These are phyloP conservation scores for Linderniella brevidens DNA, from an alignment of 257 asterid species.

Conservation along the genomic window DNA sequence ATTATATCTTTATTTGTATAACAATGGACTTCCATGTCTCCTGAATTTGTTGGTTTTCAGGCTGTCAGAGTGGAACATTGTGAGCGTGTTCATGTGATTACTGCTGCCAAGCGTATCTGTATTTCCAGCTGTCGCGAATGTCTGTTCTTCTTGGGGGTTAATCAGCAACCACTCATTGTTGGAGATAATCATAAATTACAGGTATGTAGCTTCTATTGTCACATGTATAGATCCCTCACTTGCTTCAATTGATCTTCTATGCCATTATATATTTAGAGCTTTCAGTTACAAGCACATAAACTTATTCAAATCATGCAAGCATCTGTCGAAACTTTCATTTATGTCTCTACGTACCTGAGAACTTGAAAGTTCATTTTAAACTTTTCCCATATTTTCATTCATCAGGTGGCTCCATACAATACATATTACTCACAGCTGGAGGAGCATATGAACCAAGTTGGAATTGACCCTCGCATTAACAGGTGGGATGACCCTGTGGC, in stretches of 20 bases:
- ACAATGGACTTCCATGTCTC: too few species aligned
- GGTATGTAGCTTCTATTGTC: slow-evolving; percentile 23
- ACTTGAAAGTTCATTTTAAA: background rate
- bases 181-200: slow-evolving; percentile 97
- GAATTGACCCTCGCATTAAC: slow-evolving; percentile 50
- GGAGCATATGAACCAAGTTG: slow-evolving; percentile 77
- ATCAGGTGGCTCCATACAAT: slow-evolving; percentile 6
- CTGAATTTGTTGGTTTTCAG: slow-evolving; percentile 23
- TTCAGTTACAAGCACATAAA: too few species aligned
- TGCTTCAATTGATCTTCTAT: too few species aligned
- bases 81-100: slow-evolving; percentile 88
- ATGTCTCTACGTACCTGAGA: too few species aligned
- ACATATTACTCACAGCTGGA: slow-evolving; percentile 61
- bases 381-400: slow-evolving; percentile 2
- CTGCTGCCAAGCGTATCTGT: slow-evolving; percentile 82
- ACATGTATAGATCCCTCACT: background rate
- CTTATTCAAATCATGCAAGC: too few species aligned
- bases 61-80: slow-evolving; percentile 94
- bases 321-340: too few species aligned
- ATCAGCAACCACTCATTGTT: slow-evolving; percentile 17
- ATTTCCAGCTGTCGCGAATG: slow-evolving; percentile 96
- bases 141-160: slow-evolving; percentile 27
- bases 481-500: slow-evolving; percentile 76
- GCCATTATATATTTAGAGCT: too few species aligned
- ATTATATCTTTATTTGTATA: too few species aligned